Base-by-base conservation (phyloP, 2,329 filamentous ascomycete species). In the Claviceps sp. region DNA sequence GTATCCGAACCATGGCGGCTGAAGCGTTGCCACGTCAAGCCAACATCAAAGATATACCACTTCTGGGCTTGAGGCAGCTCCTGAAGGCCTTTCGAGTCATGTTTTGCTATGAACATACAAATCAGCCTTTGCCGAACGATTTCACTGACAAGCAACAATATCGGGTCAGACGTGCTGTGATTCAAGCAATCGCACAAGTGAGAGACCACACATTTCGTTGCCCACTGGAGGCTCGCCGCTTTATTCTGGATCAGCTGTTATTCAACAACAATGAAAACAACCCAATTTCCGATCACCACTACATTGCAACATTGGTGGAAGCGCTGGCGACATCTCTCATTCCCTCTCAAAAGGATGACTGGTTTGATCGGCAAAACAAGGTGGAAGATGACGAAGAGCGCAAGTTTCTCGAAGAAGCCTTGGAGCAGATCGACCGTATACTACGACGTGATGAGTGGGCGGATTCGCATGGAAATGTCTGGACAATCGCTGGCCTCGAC, bases 241-340 rank as follows among this genome's bases (percentile, higher is more conserved):
- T 96, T 65, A 79, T 98, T 47, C 78, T 95, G 22, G 89, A 96
- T 59, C 86, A 94, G 62, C 73, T 98, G 37, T 84, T 86, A 47
- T 91, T 89, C 70, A 98, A 98, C 63, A 90, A 98, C 68, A 98
- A 98, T 63, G 83, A 86, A 2, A 85, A 86, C 54, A 98, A 98
- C 60, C 69, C 83, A 48, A 94, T 81, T 62, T 95, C 90, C 5
- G 94, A 98, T 61, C 85, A 90, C 55, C 83, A 87, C 60, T 98
- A 96, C 63, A 80, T 98, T 50, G 82, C 88, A 7, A 85, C 78
- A 22, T 74, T 98, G 23, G 85, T 98, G 8, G 71, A 75, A 43
- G 74, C 77, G 0, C 66, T 84, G 26, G 75, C 80, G 1, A 74
- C 73, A 0, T 80, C 77, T n/a, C 68, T 82, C 26, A 73, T 83